phyloP scores from a whole-genome alignment of 768 basidiomycete genomes.

The Coprinopsis cinerea region DNA sequence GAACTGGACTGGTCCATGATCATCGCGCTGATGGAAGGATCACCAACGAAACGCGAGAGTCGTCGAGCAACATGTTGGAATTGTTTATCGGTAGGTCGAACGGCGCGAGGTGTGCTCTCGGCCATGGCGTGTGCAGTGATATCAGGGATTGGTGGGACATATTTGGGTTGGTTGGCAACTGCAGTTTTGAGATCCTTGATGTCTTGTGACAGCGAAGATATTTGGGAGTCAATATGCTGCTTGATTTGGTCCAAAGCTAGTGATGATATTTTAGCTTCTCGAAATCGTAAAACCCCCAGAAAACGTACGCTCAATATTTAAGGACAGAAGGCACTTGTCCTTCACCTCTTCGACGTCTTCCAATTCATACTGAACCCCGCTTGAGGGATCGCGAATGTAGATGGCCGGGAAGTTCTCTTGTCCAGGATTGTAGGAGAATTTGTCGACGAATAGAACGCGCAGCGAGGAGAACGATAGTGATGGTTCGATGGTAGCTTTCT shows the following conservation, averaged over 20 bases:
- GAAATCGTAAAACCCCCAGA: no score
- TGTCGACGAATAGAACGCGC: slow-evolving; percentile 87
- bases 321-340: slow-evolving; percentile 79
- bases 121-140: slow-evolving; percentile 51
- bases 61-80: slow-evolving; percentile 69
- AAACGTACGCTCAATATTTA: slow-evolving; percentile 94
- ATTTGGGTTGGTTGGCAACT: slow-evolving; percentile 50
- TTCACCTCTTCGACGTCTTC: slow-evolving; percentile 92
- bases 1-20: slow-evolving; percentile 19
- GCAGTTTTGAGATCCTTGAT: slow-evolving; percentile 80
- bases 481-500: slow-evolving; percentile 72
- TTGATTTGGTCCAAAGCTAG: slow-evolving; percentile 97
- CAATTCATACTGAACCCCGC: slow-evolving; percentile 91
- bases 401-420: slow-evolving; percentile 93
- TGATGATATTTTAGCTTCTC: no score
- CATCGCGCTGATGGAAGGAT: slow-evolving; percentile 20
- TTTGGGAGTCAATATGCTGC: slow-evolving; percentile 93
- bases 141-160: slow-evolving; percentile 22
- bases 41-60: slow-evolving; percentile 62
- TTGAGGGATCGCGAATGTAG: slow-evolving; percentile 88
- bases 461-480: slow-evolving; percentile 68
- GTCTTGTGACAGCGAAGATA: slow-evolving; percentile 77
- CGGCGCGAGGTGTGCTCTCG: slow-evolving; percentile 59
- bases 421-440: slow-evolving; percentile 90
- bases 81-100: slow-evolving; percentile 70